phyloP scores from a whole-genome alignment of 495 filamentous ascomycete species.

The Podospora australis region DNA sequence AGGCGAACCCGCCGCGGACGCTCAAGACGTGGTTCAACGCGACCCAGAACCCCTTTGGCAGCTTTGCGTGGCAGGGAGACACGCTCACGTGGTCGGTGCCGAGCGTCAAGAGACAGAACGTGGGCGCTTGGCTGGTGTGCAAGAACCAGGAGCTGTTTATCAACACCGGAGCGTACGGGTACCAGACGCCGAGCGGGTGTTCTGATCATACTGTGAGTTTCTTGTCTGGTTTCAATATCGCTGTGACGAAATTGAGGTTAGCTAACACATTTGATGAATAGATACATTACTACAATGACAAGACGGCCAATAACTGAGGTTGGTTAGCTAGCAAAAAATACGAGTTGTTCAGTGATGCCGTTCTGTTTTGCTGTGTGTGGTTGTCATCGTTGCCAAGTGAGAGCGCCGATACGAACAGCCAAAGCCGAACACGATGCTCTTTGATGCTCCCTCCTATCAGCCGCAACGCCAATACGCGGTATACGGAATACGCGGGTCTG shows the following conservation, averaged over 20 bases:
- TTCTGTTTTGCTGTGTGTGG: no score
- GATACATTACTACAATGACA: constrained; percentile 33
- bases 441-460: no score
- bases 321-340: no score
- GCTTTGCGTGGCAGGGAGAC: constrained; percentile 53
- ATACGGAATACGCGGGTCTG: no score
- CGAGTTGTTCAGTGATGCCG: no score
- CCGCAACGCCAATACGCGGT: no score
- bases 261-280: constrained; percentile 2
- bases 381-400: no score
- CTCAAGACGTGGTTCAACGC: constrained; percentile 47
- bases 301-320: constrained; percentile 26
- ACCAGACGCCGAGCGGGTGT: constrained; percentile 52
- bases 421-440: no score
- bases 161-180: constrained; percentile 54
- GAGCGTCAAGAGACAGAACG: constrained; percentile 46
- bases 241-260: background rate
- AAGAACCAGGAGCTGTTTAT: constrained; percentile 46
- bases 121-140: constrained; percentile 54
- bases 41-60: constrained; percentile 49
- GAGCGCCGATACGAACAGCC: no score
- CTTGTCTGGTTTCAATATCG: background rate
- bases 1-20: constrained; percentile 34
- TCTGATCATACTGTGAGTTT: constrained; percentile 52
- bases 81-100: constrained; percentile 46